Evolutionary conservation across 352 stramenopile species (phyloP).

Genomic region (Phytophthora citrophthora): DNA sequence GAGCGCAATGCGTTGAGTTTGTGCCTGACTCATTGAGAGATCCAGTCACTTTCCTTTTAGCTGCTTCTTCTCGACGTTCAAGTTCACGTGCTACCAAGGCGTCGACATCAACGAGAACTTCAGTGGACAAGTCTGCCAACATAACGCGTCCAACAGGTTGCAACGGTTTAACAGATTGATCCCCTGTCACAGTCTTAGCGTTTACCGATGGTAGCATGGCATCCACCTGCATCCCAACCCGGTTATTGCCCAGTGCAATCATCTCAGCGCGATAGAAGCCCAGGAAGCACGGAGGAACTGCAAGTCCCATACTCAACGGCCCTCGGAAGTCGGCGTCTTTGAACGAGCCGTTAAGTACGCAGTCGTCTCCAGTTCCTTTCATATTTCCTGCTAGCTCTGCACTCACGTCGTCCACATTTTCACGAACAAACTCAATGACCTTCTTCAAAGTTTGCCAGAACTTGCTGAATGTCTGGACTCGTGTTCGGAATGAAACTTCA

Average conservation of each 20-base stretch:
- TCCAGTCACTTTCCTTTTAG: conserved; percentile 11
- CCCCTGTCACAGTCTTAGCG: conserved; percentile 8
- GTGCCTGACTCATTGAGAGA: conserved; percentile 1
- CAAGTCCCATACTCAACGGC: conserved; percentile 54
- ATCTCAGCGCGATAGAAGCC: conserved; percentile 63
- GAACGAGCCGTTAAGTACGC: conserved; percentile 63
- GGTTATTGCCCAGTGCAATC: conserved; percentile 45
- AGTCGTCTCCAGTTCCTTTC: conserved; percentile 59
- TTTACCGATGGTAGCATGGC: conserved; percentile 44
- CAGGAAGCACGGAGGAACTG: conserved; percentile 61
- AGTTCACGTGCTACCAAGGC: conserved; percentile 56
- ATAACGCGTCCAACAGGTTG: conserved; percentile 46
- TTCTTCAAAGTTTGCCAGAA: conserved; percentile 61
- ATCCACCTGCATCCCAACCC: conserved; percentile 65
- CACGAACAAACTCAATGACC: conserved; percentile 59
- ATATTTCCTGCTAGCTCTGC: conserved; percentile 54
- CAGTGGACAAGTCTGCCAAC: conserved; percentile 55
- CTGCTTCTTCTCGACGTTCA: conserved; percentile 19
- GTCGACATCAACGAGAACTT: conserved; percentile 67
- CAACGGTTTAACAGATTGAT: conserved; percentile 31
- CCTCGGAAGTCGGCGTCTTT: conserved; percentile 63
- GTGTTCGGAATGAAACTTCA: conserved; percentile 51
- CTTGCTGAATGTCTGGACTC: conserved; percentile 64
- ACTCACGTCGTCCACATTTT: conserved; percentile 65
- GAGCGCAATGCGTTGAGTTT: conserved; percentile 22